Conservation (phyloP, 345 rosid genomes). For the Linum trigynum region DNA sequence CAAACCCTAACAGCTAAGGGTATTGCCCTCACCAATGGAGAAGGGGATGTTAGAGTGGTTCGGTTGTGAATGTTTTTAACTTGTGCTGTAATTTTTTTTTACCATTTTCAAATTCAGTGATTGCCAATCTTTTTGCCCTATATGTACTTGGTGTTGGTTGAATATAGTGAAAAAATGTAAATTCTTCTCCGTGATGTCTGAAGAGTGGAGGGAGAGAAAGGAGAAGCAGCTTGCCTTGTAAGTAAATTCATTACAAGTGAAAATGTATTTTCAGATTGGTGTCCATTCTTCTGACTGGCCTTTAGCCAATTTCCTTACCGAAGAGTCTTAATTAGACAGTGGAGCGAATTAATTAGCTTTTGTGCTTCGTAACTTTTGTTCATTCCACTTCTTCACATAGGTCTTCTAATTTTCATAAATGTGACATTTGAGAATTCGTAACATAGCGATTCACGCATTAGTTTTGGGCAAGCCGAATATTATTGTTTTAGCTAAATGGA, state of each 20-base stretch:
- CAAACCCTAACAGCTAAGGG: too few species aligned
- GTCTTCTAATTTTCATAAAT: too few species aligned
- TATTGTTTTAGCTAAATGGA: too few species aligned
- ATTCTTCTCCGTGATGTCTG: conserved; percentile 41
- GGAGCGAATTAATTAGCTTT: too few species aligned
- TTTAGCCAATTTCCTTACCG: too few species aligned
- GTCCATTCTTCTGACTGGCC: too few species aligned
- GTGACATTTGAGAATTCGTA: too few species aligned
- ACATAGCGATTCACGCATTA: too few species aligned
- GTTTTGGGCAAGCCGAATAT: too few species aligned
- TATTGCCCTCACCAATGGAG: conserved; percentile 12
- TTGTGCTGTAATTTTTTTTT: conserved; percentile 2
- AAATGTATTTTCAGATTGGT: not conserved
- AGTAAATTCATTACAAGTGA: conserved; percentile 21
- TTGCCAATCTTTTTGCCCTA: conserved; percentile 15
- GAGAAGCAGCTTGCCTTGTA: conserved; percentile 22
- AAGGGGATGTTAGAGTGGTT: conserved; percentile 19
- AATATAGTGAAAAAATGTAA: conserved; percentile 41
- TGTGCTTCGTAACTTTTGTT: too few species aligned
- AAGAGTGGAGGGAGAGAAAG: conserved; percentile 6
- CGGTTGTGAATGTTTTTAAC: conserved; percentile 14
- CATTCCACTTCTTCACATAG: too few species aligned
- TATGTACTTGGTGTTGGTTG: conserved; percentile 27
- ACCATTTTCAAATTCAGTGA: conserved; percentile 4
- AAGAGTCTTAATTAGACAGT: too few species aligned